Percentiles rank a stretch among this genome's conserved stretches.
These are phyloP conservation scores for Suillus plorans DNA, from an alignment of 768 basidiomycete genomes.

Conservation along the genomic window DNA sequence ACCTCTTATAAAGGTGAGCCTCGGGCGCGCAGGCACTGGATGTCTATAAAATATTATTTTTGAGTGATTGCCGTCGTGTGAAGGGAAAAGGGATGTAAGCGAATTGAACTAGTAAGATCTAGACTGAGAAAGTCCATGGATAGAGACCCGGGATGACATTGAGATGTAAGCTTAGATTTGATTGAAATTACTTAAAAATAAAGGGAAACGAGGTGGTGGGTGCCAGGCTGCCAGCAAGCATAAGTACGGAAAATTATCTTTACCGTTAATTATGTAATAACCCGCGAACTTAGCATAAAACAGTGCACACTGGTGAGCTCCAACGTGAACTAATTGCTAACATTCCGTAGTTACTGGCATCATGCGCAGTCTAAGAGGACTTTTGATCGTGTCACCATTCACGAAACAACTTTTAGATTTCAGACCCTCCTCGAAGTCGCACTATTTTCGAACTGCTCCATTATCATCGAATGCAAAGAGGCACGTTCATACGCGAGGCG, in stretches of 20 bases:
- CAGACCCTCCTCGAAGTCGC: constrained; percentile 7
- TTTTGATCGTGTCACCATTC: background rate
- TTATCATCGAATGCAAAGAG: constrained; percentile 10
- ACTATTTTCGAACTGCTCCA: constrained; percentile 12
- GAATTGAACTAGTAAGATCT: constrained; percentile 8
- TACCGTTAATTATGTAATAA: constrained; percentile 17
- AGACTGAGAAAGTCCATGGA: constrained; percentile 18
- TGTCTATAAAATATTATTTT: constrained; percentile 12
- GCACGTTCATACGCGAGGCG: constrained; percentile 5
- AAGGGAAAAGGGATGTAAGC: constrained; percentile 22
- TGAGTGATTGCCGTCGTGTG: constrained; percentile 39
- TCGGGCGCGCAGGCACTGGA: constrained; percentile 5
- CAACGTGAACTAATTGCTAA: background rate
- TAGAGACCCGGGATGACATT: constrained; percentile 5
- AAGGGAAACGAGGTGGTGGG: constrained; percentile 12
- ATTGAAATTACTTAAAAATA: constrained; percentile 16
- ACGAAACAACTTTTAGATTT: background rate
- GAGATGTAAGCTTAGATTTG: constrained; percentile 9
- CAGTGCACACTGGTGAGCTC: background rate
- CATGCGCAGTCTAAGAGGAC: background rate
- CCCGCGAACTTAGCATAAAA: background rate
- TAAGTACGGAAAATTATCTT: constrained; percentile 1
- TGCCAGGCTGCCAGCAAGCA: constrained; percentile 10
- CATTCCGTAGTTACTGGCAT: background rate
- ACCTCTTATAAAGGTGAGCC: constrained; percentile 12